A percentile compares a stretch with the other conserved stretches of the same genome.
phyloP scores from a whole-genome alignment of 2,329 filamentous ascomycete species.

The Trichoderma sp. region DNA sequence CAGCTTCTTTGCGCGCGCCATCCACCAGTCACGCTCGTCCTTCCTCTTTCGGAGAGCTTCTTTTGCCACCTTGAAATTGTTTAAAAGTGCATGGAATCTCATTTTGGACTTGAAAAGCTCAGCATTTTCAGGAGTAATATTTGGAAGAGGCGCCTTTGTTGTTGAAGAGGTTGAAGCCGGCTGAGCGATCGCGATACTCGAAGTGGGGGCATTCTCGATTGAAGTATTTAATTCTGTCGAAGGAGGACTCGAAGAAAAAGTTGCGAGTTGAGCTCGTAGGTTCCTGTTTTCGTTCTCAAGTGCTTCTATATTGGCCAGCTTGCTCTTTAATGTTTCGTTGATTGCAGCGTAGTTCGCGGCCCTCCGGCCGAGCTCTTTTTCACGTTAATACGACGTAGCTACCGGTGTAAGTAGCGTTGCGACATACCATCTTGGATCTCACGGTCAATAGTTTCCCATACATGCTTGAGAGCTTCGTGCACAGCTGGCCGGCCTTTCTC shows the following conservation, averaged over 20 bases:
- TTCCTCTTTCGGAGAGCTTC: constrained; percentile 43
- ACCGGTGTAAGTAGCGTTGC: constrained; percentile 16
- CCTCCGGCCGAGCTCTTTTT: constrained; percentile 14
- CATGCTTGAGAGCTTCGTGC: constrained; percentile 42
- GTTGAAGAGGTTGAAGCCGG: neutral
- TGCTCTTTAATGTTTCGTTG: constrained; percentile 3
- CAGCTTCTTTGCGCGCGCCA: constrained; percentile 45
- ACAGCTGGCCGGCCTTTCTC: constrained; percentile 42
- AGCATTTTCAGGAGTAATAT: neutral
- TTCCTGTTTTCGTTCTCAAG: constrained; percentile 47
- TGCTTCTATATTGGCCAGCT: constrained; percentile 32
- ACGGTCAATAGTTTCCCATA: constrained; percentile 44
- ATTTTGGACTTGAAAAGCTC: constrained; percentile 42
- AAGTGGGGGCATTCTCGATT: neutral
- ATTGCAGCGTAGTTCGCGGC: neutral
- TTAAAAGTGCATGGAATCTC: constrained; percentile 44
- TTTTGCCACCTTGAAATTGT: constrained; percentile 45
- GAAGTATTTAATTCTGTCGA: neutral
- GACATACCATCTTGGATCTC: constrained; percentile 40
- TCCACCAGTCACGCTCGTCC: constrained; percentile 48
- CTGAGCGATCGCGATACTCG: neutral
- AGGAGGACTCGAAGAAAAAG: neutral
- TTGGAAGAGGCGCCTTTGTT: neutral
- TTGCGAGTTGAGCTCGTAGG: constrained; percentile 41
- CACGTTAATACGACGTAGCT: neutral